phyloP scores from a whole-genome alignment of 139 green algal genomes.

The Chara braunii region DNA sequence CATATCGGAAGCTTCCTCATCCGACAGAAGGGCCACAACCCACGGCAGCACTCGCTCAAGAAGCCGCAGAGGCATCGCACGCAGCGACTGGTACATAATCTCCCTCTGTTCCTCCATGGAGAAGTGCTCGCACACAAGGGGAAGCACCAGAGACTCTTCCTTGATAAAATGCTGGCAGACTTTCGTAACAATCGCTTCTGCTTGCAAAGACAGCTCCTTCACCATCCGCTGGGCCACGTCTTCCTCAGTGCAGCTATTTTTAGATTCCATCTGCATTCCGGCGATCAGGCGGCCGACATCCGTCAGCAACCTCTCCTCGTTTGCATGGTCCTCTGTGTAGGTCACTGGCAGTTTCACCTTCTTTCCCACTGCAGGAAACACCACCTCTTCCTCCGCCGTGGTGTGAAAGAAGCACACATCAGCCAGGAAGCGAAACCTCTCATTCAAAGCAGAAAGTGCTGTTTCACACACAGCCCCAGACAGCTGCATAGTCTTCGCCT shows the following conservation, averaged over 20 bases:
- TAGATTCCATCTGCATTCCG: constrained; percentile 47
- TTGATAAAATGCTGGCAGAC: constrained; percentile 34
- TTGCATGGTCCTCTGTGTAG: constrained; percentile 22
- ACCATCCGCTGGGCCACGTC: neutral
- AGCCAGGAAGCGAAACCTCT: constrained; percentile 24
- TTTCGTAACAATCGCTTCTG: constrained; percentile 22
- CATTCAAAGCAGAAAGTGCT: neutral
- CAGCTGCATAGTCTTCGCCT: constrained; percentile 40
- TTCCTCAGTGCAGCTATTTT: neutral
- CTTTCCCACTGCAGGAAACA: constrained; percentile 62
- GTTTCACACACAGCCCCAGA: neutral
- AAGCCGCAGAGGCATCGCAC: constrained; percentile 86
- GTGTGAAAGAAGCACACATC: constrained; percentile 63
- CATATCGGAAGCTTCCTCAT: constrained; percentile 47
- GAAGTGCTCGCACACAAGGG: constrained; percentile 82
- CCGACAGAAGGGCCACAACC: constrained; percentile 53
- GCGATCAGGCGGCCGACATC: constrained; percentile 58
- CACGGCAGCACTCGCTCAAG: constrained; percentile 87
- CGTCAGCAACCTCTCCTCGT: constrained; percentile 72
- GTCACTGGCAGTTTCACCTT: constrained; percentile 8
- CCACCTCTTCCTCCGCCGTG: constrained; percentile 78
- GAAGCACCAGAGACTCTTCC: constrained; percentile 68
- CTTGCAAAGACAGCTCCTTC: neutral
- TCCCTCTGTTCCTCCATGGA: constrained; percentile 66
- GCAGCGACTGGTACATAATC: constrained; percentile 79